These are phyloP conservation scores for Mortierella hygrophila DNA, from an alignment of 192 early-diverging fungal genomes.

Conservation along the genomic window DNA sequence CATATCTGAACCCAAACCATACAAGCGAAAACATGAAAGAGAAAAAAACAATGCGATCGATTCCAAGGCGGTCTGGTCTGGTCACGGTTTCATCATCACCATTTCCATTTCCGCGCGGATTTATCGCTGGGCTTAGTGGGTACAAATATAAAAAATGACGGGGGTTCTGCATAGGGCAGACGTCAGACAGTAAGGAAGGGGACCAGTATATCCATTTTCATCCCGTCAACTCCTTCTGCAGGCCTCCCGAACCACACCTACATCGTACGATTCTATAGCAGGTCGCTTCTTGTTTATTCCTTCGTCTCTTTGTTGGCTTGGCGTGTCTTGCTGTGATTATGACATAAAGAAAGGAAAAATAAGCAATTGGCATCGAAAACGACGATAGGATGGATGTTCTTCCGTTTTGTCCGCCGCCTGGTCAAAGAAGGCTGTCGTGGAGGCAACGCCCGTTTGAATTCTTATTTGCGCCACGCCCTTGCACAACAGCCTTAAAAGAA, in stretches of 20 bases:
- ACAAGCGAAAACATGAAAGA: neutral
- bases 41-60: neutral
- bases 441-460: too few species aligned
- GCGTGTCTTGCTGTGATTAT: neutral
- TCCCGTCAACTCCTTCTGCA: too few species aligned
- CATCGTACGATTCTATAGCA: neutral
- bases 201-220: too few species aligned
- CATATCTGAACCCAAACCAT: neutral
- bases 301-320: neutral
- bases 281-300: neutral
- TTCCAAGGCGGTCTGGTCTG: neutral
- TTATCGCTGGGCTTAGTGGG: neutral
- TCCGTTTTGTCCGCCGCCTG: too few species aligned
- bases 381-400: too few species aligned
- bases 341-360: too few species aligned
- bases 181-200: neutral
- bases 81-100: conserved; percentile 8
- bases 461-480: neutral
- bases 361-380: too few species aligned
- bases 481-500: neutral
- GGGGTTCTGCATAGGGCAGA: neutral
- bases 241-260: too few species aligned
- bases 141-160: neutral
- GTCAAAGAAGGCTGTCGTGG: too few species aligned
- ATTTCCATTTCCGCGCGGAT: neutral